phyloP scores from a whole-genome alignment of 768 basidiomycete genomes.

The Lactifluus volemus region DNA sequence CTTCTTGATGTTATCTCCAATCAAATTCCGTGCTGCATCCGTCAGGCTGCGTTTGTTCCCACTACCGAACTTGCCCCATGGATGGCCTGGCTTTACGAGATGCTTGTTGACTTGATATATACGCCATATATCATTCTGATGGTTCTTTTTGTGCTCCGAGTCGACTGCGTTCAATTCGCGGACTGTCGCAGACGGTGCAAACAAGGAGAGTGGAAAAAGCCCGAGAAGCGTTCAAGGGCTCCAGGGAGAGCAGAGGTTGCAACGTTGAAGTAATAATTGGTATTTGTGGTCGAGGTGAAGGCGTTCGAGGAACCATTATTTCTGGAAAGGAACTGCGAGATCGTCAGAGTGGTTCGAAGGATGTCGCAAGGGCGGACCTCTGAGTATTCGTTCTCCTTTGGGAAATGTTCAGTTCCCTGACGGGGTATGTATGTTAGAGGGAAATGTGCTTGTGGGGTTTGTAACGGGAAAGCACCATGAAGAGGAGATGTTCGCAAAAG shows the following conservation, averaged over 20 bases:
- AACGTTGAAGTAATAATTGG: slow-evolving; percentile 80
- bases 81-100: slow-evolving; percentile 68
- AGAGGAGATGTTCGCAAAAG: slow-evolving; percentile 93
- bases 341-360: slow-evolving; percentile 5
- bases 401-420: slow-evolving; percentile 77
- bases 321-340: slow-evolving; percentile 57
- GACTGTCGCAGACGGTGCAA: slow-evolving; percentile 73
- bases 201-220: slow-evolving; percentile 90
- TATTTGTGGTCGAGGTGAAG: slow-evolving; percentile 85
- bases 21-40: slow-evolving; percentile 48
- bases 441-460: not conserved
- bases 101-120: slow-evolving; percentile 91
- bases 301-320: slow-evolving; percentile 88
- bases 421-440: not conserved
- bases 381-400: slow-evolving; percentile 90
- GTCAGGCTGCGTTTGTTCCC: slow-evolving; percentile 73
- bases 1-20: slow-evolving; percentile 36
- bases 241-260: slow-evolving; percentile 52
- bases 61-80: slow-evolving; percentile 88
- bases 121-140: slow-evolving; percentile 86
- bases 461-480: slow-evolving; percentile 59
- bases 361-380: slow-evolving; percentile 40
- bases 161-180: slow-evolving; percentile 94
- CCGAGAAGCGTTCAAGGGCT: slow-evolving; percentile 69
- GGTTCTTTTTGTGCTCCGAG: slow-evolving; percentile 95